Percentiles rank a stretch among this genome's conserved stretches.
Conservation (phyloP, 495 filamentous ascomycete species). For the Jackrogersella minutella region DNA sequence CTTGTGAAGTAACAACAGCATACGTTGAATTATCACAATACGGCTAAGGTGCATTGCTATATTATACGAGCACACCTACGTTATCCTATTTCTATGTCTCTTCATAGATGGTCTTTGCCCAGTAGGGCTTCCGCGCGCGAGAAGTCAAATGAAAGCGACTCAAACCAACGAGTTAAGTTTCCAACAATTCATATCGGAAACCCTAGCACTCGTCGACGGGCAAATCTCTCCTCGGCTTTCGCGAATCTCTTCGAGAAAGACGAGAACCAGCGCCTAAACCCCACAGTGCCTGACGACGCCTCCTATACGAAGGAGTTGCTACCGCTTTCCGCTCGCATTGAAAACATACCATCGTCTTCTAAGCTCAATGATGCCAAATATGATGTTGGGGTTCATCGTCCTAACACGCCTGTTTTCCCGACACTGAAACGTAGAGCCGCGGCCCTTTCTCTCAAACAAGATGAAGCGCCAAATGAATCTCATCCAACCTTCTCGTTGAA, state of each 20-base stretch:
- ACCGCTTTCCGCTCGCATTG: constrained; percentile 20
- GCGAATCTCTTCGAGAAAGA: constrained; percentile 38
- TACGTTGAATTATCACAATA: constrained; percentile 19
- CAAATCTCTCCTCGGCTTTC: constrained; percentile 39
- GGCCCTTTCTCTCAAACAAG: background rate
- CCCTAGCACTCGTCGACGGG: constrained; percentile 19
- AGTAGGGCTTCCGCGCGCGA: constrained; percentile 33
- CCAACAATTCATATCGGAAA: constrained; percentile 33
- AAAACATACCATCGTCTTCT: constrained; percentile 14
- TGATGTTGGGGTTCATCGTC: background rate
- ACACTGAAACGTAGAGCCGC: background rate
- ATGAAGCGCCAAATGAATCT: background rate
- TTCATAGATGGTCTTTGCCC: constrained; percentile 43
- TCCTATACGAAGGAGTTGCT: background rate
- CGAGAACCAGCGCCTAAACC: constrained; percentile 21
- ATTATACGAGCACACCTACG: constrained; percentile 8
- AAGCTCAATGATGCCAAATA: background rate
- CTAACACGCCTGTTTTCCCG: background rate
- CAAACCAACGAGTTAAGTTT: constrained; percentile 19
- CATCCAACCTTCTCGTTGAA: background rate
- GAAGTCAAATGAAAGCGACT: constrained; percentile 27
- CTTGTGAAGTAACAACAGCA: constrained; percentile 9
- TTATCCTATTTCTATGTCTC: constrained; percentile 36
- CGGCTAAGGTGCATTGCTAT: constrained; percentile 24
- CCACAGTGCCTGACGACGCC: background rate